A percentile compares a stretch with the other conserved stretches of the same genome.
Evolutionary conservation across 106 monocot genomes (phyloP).

Genomic region (Vanilla planifolia): DNA sequence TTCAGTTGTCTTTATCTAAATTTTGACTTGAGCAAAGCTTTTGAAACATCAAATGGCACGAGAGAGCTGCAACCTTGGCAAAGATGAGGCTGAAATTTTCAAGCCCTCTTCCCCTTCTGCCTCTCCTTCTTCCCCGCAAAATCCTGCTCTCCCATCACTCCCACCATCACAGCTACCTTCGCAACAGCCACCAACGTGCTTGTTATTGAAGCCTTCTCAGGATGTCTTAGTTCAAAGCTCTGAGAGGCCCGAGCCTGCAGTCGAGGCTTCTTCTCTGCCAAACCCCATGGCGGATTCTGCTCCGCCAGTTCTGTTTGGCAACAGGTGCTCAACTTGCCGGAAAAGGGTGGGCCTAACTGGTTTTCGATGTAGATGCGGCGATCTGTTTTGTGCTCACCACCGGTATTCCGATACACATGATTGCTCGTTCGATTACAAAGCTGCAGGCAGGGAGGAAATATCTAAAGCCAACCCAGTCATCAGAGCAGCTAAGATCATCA

Average conservation of each 20-base stretch:
- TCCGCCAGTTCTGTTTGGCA: slow-evolving; percentile 16
- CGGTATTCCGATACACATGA: slow-evolving; percentile 69
- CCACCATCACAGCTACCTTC: slow-evolving; percentile 11
- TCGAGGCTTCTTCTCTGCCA: background rate
- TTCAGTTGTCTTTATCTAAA: background rate
- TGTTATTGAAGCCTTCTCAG: slow-evolving; percentile 38
- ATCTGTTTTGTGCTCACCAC: slow-evolving; percentile 69
- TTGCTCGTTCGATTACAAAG: slow-evolving; percentile 91
- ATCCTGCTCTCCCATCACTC: background rate
- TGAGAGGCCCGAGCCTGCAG: slow-evolving; percentile 2
- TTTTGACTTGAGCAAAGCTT: background rate
- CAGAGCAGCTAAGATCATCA: slow-evolving; percentile 82
- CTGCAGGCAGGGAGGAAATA: slow-evolving; percentile 77
- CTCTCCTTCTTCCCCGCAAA: slow-evolving; percentile 22
- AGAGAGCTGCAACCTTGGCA: slow-evolving; percentile 79
- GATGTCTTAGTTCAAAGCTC: slow-evolving; percentile 17
- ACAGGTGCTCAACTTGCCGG: slow-evolving; percentile 59
- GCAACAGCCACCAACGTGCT: slow-evolving; percentile 5
- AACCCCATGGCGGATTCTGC: slow-evolving; percentile 8
- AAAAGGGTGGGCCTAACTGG: slow-evolving; percentile 75
- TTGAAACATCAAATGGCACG: slow-evolving; percentile 43
- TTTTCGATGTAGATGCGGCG: slow-evolving; percentile 88
- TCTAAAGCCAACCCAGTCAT: slow-evolving; percentile 74
- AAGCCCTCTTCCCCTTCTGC: slow-evolving; percentile 50
- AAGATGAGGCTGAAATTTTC: slow-evolving; percentile 80